phyloP scores from a whole-genome alignment of 2,329 filamentous ascomycete species.

The Colletotrichum sp. region DNA sequence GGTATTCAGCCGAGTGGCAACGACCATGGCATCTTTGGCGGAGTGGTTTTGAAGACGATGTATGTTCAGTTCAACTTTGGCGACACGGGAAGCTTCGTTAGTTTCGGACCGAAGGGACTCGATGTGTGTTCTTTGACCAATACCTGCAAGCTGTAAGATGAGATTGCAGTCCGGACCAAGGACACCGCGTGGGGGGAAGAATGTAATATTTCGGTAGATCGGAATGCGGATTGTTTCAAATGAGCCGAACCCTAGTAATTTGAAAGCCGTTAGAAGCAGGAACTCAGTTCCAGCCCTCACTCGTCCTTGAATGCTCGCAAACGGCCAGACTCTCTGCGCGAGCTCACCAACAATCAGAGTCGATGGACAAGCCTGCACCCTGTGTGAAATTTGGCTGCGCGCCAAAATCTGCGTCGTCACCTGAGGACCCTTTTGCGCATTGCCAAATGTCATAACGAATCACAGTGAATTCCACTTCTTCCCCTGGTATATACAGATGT shows the following conservation, averaged over 20 bases:
- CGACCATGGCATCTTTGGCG: slow-evolving; percentile 73
- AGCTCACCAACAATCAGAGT: neutral
- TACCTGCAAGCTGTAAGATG: neutral
- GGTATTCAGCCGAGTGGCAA: slow-evolving; percentile 68
- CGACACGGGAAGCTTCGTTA: neutral
- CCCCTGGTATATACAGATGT: slow-evolving; percentile 14
- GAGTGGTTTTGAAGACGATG: slow-evolving; percentile 79
- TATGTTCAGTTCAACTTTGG: slow-evolving; percentile 52
- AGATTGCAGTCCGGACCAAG: neutral
- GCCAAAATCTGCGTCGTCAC: neutral
- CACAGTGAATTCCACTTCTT: slow-evolving; percentile 11
- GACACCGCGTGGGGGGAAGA: neutral
- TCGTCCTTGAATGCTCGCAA: neutral
- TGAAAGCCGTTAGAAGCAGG: neutral
- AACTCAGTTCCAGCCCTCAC: neutral
- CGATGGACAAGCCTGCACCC: neutral
- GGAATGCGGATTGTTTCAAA: neutral
- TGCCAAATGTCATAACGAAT: neutral
- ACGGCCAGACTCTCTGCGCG: neutral
- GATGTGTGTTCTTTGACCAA: slow-evolving; percentile 8
- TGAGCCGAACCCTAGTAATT: neutral
- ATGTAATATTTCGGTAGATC: neutral
- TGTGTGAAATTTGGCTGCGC: neutral
- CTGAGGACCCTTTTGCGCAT: neutral
- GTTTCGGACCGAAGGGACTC: slow-evolving; percentile 5